phyloP scores from a whole-genome alignment of 257 asterid species.

The Capsicum rhomboideum region DNA sequence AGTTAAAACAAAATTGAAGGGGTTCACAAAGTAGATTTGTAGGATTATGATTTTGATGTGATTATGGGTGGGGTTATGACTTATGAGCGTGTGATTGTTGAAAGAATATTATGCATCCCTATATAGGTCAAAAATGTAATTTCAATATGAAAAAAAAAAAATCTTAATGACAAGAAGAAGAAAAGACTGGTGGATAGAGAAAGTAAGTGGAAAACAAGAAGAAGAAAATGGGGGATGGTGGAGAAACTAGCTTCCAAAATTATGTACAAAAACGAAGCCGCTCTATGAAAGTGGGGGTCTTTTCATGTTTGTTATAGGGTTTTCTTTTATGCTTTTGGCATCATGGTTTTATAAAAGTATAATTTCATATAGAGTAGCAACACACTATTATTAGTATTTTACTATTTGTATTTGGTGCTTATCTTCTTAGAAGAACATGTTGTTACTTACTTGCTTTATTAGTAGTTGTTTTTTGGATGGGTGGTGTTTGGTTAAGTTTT shows the following conservation, averaged over 20 bases:
- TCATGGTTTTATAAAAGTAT: neutral
- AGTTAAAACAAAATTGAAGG: too few relatives aligned
- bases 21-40: neutral
- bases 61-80: neutral
- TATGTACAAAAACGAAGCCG: slow-evolving; percentile 22
- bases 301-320: neutral
- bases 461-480: too few relatives aligned
- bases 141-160: neutral
- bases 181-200: neutral
- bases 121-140: neutral
- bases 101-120: neutral
- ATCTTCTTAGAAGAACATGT: too few relatives aligned
- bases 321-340: neutral
- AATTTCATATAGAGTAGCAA: neutral
- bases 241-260: neutral
- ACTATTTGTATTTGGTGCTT: neutral
- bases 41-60: neutral
- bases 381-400: neutral
- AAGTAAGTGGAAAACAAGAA: neutral
- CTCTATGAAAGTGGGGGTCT: neutral
- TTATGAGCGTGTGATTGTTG: neutral
- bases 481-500: too few relatives aligned
- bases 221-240: neutral
- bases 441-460: too few relatives aligned
- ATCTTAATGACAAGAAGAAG: neutral